A percentile compares a stretch with the other conserved stretches of the same genome.
Evolutionary conservation across 2,329 filamentous ascomycete species (phyloP).

Genomic region (Chaetomium sp.): DNA sequence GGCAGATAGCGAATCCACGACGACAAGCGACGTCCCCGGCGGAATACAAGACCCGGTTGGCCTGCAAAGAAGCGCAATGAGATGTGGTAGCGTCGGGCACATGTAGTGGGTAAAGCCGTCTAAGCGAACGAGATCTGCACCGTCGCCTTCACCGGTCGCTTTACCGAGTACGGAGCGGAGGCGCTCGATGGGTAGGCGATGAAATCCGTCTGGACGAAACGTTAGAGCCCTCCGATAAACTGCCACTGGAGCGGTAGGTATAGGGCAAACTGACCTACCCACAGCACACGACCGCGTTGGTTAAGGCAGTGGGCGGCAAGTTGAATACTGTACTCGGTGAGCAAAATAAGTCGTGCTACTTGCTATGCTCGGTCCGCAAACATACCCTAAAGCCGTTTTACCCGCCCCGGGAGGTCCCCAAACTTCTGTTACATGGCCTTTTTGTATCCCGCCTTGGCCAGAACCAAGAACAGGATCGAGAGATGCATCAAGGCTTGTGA

Average conservation of each 20-base stretch:
- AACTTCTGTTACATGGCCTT: conserved; percentile 76
- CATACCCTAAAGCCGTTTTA: conserved; percentile 77
- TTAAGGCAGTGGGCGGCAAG: conserved; percentile 57
- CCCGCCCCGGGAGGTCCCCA: conserved; percentile 83
- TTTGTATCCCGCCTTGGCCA: conserved; percentile 51
- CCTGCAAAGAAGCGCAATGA: conserved; percentile 66
- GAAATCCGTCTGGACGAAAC: conserved; percentile 38
- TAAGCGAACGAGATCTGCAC: conserved; percentile 18
- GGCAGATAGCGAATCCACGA: conserved; percentile 73
- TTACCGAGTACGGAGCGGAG: conserved; percentile 27
- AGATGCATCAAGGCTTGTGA: conserved; percentile 46
- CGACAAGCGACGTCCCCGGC: conserved; percentile 55
- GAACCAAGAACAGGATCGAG: conserved; percentile 23
- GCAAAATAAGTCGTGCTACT: neutral
- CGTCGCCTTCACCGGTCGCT: conserved; percentile 7
- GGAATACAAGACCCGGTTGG: conserved; percentile 60
- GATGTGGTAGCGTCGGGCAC: conserved; percentile 59
- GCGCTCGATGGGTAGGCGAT: conserved; percentile 35
- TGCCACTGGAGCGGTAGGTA: conserved; percentile 11
- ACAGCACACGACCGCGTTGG: conserved; percentile 60
- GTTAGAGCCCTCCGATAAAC: conserved; percentile 1
- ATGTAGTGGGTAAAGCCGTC: conserved; percentile 42
- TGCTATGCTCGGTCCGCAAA: neutral
- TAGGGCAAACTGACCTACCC: conserved; percentile 62
- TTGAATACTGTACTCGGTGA: conserved; percentile 54